Evolutionary conservation across 345 rosid genomes (phyloP).

Genomic region (Theobroma cacao): DNA sequence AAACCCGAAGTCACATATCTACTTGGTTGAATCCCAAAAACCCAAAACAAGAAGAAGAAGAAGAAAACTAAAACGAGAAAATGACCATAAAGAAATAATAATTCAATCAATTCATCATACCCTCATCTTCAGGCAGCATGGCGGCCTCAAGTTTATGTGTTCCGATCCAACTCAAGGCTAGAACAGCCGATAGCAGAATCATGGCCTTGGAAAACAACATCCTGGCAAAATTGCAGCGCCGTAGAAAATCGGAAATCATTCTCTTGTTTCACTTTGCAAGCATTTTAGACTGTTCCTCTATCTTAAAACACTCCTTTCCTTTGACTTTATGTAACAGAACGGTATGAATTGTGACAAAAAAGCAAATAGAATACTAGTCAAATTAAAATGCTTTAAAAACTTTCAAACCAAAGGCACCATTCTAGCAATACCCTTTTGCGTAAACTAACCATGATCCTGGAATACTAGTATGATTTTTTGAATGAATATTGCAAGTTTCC

Average conservation of each 20-base stretch:
- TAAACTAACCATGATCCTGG: background rate
- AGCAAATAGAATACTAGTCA: background rate
- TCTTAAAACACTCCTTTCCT: background rate
- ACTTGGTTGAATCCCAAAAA: background rate
- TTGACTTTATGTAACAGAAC: background rate
- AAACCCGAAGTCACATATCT: background rate
- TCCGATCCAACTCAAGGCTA: constrained; percentile 8
- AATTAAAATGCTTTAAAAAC: background rate
- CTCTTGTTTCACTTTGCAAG: background rate
- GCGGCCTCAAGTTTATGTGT: constrained; percentile 20
- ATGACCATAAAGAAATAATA: background rate
- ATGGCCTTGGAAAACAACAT: background rate
- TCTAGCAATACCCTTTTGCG: background rate
- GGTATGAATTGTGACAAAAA: background rate
- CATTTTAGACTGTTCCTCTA: background rate
- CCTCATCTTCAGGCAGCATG: constrained; percentile 40
- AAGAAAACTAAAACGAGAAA: background rate
- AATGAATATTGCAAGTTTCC: background rate
- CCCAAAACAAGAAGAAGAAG: background rate
- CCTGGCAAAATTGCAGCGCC: background rate
- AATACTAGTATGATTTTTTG: background rate
- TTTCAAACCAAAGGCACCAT: background rate
- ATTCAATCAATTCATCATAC: constrained; percentile 8
- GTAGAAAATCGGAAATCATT: background rate
- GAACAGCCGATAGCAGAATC: background rate